Evolutionary conservation across 208 protist genomes (phyloP).

Genomic region (Wallacemonas rigidus): DNA sequence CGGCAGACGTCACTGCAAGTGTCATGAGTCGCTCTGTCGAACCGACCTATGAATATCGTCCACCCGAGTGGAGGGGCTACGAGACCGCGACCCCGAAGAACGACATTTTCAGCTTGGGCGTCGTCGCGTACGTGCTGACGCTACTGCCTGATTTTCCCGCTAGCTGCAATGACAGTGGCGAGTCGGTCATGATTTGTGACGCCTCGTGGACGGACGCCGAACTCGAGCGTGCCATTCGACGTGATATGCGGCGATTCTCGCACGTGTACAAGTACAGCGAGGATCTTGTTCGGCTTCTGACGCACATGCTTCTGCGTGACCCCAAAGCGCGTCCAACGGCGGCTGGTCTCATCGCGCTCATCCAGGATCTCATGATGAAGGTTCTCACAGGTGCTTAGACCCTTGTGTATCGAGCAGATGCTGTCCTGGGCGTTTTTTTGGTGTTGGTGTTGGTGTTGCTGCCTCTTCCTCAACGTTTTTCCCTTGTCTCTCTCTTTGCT

Average conservation of each 20-base stretch:
- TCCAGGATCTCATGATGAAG: conserved; percentile 56
- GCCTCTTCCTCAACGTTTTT: no score
- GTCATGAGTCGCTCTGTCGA: conserved; percentile 34
- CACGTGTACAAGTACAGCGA: conserved; percentile 55
- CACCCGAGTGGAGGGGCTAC: conserved; percentile 54
- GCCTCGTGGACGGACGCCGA: conserved; percentile 50
- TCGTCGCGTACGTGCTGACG: conserved; percentile 78
- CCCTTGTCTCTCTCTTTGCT: no score
- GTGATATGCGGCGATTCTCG: conserved; percentile 28
- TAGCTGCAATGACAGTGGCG: conserved; percentile 49
- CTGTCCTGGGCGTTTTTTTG: no score
- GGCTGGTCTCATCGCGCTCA: conserved; percentile 35
- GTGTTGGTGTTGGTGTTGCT: no score
- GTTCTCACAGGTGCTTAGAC: conserved; percentile 5
- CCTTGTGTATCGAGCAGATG: background rate
- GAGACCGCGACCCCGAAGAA: conserved; percentile 56
- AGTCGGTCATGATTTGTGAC: conserved; percentile 53
- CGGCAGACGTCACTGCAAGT: conserved; percentile 49
- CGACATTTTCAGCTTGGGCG: conserved; percentile 88
- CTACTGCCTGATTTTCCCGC: conserved; percentile 73
- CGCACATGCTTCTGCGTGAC: conserved; percentile 67
- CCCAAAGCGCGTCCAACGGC: conserved; percentile 51
- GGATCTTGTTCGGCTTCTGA: conserved; percentile 57
- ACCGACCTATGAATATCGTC: conserved; percentile 84
- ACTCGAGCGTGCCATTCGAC: conserved; percentile 49